Evolutionary conservation across 2,329 filamentous ascomycete genomes (phyloP), one percentile per base, ranked within the genome.

Genomic region (Alternaria sp.): DNA sequence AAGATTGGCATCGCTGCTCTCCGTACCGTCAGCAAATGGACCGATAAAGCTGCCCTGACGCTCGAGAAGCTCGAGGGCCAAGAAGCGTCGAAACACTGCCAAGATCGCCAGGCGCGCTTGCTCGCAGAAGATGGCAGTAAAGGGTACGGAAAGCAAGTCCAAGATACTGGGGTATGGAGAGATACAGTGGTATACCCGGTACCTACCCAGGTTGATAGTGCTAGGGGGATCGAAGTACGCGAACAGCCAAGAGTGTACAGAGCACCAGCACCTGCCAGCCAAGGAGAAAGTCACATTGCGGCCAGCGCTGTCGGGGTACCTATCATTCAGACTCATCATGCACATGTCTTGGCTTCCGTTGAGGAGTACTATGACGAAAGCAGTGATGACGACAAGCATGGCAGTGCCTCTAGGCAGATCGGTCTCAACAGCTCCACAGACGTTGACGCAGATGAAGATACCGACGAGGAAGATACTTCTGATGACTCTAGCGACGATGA

Each of bases 41-140:
- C 54, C 7, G 59, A 61, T 9, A 61, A 61, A 28, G 59, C 59
- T 17, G 52, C 46, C 8, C 46, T 52, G 36, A 57, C 59, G 36
- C 59, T 51, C 3, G 52, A 61, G 52, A 61, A 57, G 19, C 54
- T 52, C 43, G 59, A 51, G 15, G n/a, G 32, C 11, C 17, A 61
- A 36, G 32, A 45, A 1, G 25, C 13, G 5, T 57, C 26, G 44
- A 57, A 36, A 19, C 45, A 51, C 12, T 12, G 25, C 13, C 25
- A 25, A 5, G 36, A 49, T 15, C 49, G 26, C 13, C 26, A 59
- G 15, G n/a, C 11, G 25, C 40, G 32, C 26, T 19, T 59, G 40
- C 1, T 5, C 6, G 9, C 32, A 25, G 6, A 9, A 13, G 17
- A 23, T 2, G 8, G 13, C 5, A 13, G 7, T 3, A 12, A 13